A percentile compares a stretch with the other conserved stretches of the same genome.
phyloP scores from a whole-genome alignment of 257 asterid species.

The Prunella vulgaris region DNA sequence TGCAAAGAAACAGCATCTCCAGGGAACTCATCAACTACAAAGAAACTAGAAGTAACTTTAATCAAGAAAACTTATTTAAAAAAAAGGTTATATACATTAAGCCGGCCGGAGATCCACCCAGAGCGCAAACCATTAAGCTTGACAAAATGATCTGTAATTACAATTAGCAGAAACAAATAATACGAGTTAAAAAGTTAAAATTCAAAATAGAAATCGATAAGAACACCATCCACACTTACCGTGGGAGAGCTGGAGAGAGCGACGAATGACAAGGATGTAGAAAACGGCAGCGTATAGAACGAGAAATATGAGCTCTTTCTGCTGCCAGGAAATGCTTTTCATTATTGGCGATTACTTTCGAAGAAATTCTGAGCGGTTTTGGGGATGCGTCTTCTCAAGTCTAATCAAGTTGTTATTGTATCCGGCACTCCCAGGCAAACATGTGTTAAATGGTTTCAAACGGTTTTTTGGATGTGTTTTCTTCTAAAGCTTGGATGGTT shows the following conservation, averaged over 20 bases:
- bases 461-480: too few species aligned
- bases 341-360: too few species aligned
- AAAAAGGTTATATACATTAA: conserved; percentile 45
- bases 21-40: not conserved
- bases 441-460: too few species aligned
- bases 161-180: conserved; percentile 13
- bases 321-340: conserved; percentile 53
- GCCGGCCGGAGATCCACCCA: conserved; percentile 62
- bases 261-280: conserved; percentile 58
- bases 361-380: too few species aligned
- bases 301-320: conserved; percentile 62
- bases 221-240: conserved; percentile 29
- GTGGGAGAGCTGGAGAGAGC: conserved; percentile 81
- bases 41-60: not conserved
- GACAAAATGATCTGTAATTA: conserved; percentile 52
- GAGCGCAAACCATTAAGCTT: conserved; percentile 70
- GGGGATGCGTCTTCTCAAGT: too few species aligned
- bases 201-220: not conserved
- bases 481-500: too few species aligned
- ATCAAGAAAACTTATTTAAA: not conserved
- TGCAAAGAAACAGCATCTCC: not conserved
- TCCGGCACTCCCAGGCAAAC: too few species aligned
- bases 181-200: not conserved
- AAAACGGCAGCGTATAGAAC: conserved; percentile 55
- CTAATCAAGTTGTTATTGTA: too few species aligned